These are phyloP conservation scores for Lipomyces mesembrius DNA, from an alignment of 805 yeast genomes.

Conservation along the genomic window DNA sequence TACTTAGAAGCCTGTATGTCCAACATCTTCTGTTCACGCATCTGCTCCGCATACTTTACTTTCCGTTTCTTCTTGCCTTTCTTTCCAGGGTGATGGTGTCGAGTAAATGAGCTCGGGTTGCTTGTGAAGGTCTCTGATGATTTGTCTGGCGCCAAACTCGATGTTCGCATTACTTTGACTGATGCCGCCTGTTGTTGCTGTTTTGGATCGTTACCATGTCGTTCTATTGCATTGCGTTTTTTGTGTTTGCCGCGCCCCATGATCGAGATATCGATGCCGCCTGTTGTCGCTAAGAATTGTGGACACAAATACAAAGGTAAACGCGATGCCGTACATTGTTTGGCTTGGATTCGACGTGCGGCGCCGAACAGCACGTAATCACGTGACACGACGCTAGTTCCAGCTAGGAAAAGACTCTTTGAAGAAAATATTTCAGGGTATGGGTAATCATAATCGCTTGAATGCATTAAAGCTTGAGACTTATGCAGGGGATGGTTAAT, in stretches of 20 bases:
- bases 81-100: neutral
- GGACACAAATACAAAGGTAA: neutral
- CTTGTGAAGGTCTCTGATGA: neutral
- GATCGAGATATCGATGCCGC: neutral
- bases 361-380: no score
- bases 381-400: no score
- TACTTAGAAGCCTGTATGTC: neutral
- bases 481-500: no score
- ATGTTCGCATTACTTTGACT: neutral
- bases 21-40: neutral
- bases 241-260: neutral
- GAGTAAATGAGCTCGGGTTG: neutral
- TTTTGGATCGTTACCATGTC: neutral
- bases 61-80: neutral
- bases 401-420: no score
- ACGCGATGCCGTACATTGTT: no score
- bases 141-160: neutral
- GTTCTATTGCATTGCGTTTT: neutral
- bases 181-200: neutral
- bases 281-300: neutral
- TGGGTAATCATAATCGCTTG: no score
- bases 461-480: no score
- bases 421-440: no score
- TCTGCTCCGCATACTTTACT: neutral
- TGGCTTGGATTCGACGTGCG: no score